Evolutionary conservation across 2,329 filamentous ascomycete species (phyloP), one percentile per base, ranked within the genome.

Genomic region (Blastomyces gilchristii): DNA sequence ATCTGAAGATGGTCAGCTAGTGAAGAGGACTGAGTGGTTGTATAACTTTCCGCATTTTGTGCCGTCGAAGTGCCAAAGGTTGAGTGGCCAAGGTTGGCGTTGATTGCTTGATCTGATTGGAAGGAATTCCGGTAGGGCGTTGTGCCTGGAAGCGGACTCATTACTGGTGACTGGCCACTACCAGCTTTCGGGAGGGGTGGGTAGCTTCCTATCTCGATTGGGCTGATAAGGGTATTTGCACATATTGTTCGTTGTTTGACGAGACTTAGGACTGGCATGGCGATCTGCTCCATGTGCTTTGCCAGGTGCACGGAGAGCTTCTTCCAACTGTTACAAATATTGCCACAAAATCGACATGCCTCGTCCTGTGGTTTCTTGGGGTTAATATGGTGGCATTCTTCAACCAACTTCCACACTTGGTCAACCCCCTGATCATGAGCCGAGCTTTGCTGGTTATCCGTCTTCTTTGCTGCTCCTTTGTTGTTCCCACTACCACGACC

Each of bases 271-370:
- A 96, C 84, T 0, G 92, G 91, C 71, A 96, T 83, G 69, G 89
- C 90, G 71, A 96, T 89, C 67, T 91, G 86, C 74, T 96, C 91
- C 91, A 97, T 94, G 73, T 97, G 92, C 74, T 93, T 93, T 59
- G 91, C 91, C 72, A 96, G 77, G 75, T 96, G 92, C n/a, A 94
- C 90, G 0, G 90, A 95, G 65, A 96, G 79, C 77, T 95, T 95
- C 81, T 96, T 96, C 91, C 91, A 96, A 49, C 85, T 90, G 43
- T 83, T 85, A 74, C 91, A 92, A 14, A 83, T 80, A 74, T 88
- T 91, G 65, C 87, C 88, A 71, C 92, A 96, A 78, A 96, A 96
- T 52, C 89, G 86, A 74, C 92, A 97, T 18, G 89, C 85, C 75
- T 96, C 91, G 12, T 91, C 84, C 61, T 85, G 83, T 3, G 89